Evolutionary conservation across 1,284 basidiomycete genomes (phyloP), one percentile per base, ranked within the genome.

Genomic region (Sanghuangporus sanghuang): DNA sequence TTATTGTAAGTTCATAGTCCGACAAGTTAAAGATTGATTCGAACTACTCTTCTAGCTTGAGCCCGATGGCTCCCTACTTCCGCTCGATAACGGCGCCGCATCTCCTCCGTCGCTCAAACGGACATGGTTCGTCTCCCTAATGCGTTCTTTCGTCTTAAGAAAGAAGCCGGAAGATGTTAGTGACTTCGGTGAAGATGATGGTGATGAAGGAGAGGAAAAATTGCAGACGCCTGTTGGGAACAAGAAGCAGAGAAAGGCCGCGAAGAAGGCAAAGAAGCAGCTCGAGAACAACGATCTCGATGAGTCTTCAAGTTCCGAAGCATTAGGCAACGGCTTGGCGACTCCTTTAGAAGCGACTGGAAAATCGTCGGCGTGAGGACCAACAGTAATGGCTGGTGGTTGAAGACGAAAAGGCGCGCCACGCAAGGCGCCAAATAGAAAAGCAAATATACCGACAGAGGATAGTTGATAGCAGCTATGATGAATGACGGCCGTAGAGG

Each of bases 1-100:
- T 83, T 74, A 81, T 92, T 64, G 90, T 92, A 70, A 73, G 88
- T 83, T 32, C 42, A n/a, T 2, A 11, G 9, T 18, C 12, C 3
- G 8, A 38, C 38, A 14, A 36, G 2, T 2, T 27, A 38, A 8
- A 6, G 2, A 8, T 6, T n/a, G 8, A 6, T 23, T 23, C 32
- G n/a, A 11, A 32, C 12, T 21, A 3, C 73, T 76, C 50, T 62
- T 59, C 56, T 49, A 79, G 77, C 66, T 76, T 59, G 77, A 78
- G 55, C 36, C 68, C 6, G 75, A 77, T 50, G 87, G 86, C 11
- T 76, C 79, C n/a, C 73, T 85, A 69, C 78, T 85, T 56, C 75
- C 79, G 23, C 76, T 87, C 39, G 78, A 85, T 69, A 75, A 77
- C 49, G 77, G 76, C 35, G 78, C 80, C 8, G 84, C 79, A 11